Base-by-base conservation (phyloP, 805 yeast genomes). In the Cyberlindnera xylosilytica region DNA sequence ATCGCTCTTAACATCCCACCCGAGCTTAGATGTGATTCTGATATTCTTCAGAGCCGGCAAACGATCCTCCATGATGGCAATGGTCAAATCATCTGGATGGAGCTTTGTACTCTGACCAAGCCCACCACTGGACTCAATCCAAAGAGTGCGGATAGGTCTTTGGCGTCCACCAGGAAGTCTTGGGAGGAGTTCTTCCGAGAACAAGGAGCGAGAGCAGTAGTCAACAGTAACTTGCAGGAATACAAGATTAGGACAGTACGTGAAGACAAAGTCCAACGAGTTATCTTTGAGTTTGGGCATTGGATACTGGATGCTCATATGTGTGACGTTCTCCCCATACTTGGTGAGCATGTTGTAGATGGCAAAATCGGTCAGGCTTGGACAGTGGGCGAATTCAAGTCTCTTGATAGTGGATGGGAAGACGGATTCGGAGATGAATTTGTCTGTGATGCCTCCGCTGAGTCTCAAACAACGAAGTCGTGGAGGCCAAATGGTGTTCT, bases 381-480 rank as follows among this genome's bases (percentile, higher is more conserved):
- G 97, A 64, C 98, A 91, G 61, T 87, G 95, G 0, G 95, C 83
- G 56, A 91, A 73, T 50, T 87, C 90, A 37, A 91, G 65, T 17
- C 77, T 75, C 3, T 77, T 78, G 31, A 91, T 80, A 1, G 90
- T 76, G 2, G 57, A 34, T 0, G 98, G 98, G 57, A 93, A 82
- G n/a, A 64, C 58, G 1, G 93, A 79, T 24, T 74, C 74, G 32
- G 73, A 65, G 12, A 93, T 68, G 61, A 91, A 91, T 35, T 79
- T 84, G 55, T 89, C 85, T 2, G 95, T 78, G 4, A 91, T 79
- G 3, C 97, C 97, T 3, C 99, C 99, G 34, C 95, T 81, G 2
- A 91, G 68, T 39, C 91, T 79, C 33, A 91, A 65, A 54, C 78
- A 79, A 58, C 81, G 72, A 36, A 91, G 64, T 42, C 76, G 78